phyloP scores from a whole-genome alignment of 108 stramenopile species.

The Cyclotella distinguenda region DNA sequence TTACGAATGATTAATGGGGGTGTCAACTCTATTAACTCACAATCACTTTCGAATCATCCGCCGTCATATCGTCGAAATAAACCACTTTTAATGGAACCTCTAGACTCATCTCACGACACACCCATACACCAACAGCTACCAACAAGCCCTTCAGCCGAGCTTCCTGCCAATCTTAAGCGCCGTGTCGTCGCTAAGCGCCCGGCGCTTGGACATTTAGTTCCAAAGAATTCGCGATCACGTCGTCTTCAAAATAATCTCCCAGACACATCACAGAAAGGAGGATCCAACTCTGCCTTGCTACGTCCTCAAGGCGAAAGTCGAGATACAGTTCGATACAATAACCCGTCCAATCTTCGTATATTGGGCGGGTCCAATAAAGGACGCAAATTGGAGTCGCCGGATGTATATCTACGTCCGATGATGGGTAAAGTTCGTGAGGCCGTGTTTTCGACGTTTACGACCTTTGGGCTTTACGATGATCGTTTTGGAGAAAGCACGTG shows the following conservation, averaged over 20 bases:
- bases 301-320: constrained; percentile 77
- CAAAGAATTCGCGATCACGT: constrained; percentile 48
- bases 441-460: constrained; percentile 84
- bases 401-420: constrained; percentile 96
- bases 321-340: constrained; percentile 64
- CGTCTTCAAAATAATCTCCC: constrained; percentile 14
- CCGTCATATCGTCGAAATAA: neutral
- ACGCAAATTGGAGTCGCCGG: constrained; percentile 82
- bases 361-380: constrained; percentile 79
- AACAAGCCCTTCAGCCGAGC: constrained; percentile 5
- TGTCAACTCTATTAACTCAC: no score
- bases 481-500: constrained; percentile 12
- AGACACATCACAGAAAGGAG: constrained; percentile 48
- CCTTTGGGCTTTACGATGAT: constrained; percentile 86
- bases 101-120: constrained; percentile 22
- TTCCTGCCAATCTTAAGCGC: constrained; percentile 79
- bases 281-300: constrained; percentile 57
- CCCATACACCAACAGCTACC: constrained; percentile 16
- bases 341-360: constrained; percentile 78
- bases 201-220: constrained; percentile 73
- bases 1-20: no score
- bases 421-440: constrained; percentile 98
- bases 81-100: neutral
- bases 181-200: constrained; percentile 71
- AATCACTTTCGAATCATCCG: no score